Percentiles rank a stretch among this genome's conserved stretches.
These are phyloP conservation scores for Colletotrichum sp. DNA, from an alignment of 2,329 filamentous ascomycete genomes.

Conservation along the genomic window DNA sequence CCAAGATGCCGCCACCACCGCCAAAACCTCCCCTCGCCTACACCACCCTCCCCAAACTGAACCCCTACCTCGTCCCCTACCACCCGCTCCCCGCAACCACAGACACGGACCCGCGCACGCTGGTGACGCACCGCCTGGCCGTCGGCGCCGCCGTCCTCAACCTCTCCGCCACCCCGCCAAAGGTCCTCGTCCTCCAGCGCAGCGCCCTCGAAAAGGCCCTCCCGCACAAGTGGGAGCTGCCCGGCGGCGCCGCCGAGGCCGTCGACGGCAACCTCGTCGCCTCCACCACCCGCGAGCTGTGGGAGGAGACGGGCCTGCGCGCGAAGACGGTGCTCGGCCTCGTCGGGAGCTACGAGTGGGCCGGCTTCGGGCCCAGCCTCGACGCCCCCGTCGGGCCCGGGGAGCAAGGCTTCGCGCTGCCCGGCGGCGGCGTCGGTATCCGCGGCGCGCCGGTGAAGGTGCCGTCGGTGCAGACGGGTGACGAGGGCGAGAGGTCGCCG, in stretches of 20 bases:
- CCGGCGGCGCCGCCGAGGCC: constrained; percentile 44
- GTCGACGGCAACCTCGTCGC: constrained; percentile 49
- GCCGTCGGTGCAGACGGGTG: constrained; percentile 9
- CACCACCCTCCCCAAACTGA: background rate
- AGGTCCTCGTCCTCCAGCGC: constrained; percentile 45
- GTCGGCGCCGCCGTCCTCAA: constrained; percentile 18
- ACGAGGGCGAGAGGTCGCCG: constrained; percentile 1
- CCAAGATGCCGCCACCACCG: constrained; percentile 15
- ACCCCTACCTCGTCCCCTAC: constrained; percentile 7
- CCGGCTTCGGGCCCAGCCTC: background rate
- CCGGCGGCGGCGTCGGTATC: constrained; percentile 2
- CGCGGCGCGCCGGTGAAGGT: background rate
- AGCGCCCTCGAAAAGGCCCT: constrained; percentile 37
- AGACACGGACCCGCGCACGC: background rate
- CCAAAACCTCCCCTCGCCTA: constrained; percentile 15
- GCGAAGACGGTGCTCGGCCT: constrained; percentile 43
- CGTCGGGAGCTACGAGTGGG: constrained; percentile 29
- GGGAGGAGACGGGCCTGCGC: constrained; percentile 53
- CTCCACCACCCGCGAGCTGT: constrained; percentile 49
- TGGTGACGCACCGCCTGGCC: constrained; percentile 8
- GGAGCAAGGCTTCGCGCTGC: background rate
- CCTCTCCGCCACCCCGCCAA: constrained; percentile 17
- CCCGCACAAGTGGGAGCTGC: constrained; percentile 49
- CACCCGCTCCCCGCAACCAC: background rate
- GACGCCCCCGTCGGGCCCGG: constrained; percentile 18